These are phyloP conservation scores for Lactarius sp. DNA, from an alignment of 768 basidiomycete species.

Conservation along the genomic window DNA sequence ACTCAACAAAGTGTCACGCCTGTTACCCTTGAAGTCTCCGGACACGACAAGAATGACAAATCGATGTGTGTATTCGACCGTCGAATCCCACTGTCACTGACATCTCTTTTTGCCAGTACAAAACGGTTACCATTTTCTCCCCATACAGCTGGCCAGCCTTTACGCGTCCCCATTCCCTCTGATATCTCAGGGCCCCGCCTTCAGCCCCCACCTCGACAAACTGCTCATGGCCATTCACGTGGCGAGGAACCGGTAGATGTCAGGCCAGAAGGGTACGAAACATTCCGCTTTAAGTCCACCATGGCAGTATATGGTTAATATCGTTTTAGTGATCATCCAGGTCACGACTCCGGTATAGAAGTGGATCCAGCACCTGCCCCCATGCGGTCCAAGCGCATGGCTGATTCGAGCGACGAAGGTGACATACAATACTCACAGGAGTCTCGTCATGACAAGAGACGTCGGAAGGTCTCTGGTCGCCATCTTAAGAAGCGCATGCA, in stretches of 20 bases:
- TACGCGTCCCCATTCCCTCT: conserved; percentile 1
- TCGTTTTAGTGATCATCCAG: background rate
- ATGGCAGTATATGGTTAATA: background rate
- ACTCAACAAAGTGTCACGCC: conserved; percentile 4
- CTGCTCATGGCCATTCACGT: background rate
- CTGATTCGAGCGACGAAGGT: conserved; percentile 24
- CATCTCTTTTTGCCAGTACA: background rate
- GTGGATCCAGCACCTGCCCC: conserved; percentile 6
- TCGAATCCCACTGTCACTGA: background rate
- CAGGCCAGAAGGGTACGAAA: conserved; percentile 2
- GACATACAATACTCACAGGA: conserved; percentile 20
- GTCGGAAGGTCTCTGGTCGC: conserved; percentile 24
- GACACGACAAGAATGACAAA: conserved; percentile 7
- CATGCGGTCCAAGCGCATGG: conserved; percentile 22
- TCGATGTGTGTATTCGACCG: conserved; percentile 1
- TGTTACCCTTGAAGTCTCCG: conserved; percentile 16
- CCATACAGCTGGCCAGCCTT: background rate
- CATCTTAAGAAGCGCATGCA: conserved; percentile 13
- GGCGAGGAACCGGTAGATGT: background rate
- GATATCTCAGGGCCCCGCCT: conserved; percentile 1
- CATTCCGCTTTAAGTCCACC: background rate
- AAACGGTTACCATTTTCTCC: conserved; percentile 1
- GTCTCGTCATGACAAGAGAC: conserved; percentile 23
- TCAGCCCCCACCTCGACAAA: background rate
- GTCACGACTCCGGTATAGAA: conserved; percentile 8